These are phyloP conservation scores for Penicillium occitanis DNA, from an alignment of 2,329 filamentous ascomycete species.

Conservation along the genomic window DNA sequence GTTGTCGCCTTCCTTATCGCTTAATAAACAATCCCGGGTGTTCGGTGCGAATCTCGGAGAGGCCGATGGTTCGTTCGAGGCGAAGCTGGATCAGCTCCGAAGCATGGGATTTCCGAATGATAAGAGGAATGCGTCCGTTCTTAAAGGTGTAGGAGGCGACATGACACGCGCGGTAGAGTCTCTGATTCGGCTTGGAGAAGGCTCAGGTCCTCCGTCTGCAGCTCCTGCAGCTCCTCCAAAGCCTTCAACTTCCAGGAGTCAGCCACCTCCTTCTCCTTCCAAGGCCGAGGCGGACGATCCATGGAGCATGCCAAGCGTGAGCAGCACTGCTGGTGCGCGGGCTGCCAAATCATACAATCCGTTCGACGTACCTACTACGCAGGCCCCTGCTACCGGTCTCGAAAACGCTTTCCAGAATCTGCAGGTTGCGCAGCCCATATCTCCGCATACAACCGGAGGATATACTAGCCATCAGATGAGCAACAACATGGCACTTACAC, in stretches of 20 bases:
- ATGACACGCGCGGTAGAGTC: slow-evolving; percentile 83
- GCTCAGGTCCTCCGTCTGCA: slow-evolving; percentile 45
- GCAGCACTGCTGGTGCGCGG: slow-evolving; percentile 13
- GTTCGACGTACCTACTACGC: slow-evolving; percentile 54
- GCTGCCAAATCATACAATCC: slow-evolving; percentile 61
- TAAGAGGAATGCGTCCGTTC: slow-evolving; percentile 73
- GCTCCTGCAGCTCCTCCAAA: slow-evolving; percentile 55
- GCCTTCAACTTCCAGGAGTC: slow-evolving; percentile 32
- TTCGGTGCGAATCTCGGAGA: slow-evolving; percentile 68
- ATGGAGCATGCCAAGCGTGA: slow-evolving; percentile 29
- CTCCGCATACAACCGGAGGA: slow-evolving; percentile 73
- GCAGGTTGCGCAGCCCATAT: slow-evolving; percentile 68
- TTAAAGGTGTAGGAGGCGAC: slow-evolving; percentile 81
- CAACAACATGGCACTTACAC: slow-evolving; percentile 40
- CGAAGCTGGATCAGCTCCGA: slow-evolving; percentile 72
- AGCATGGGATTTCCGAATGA: slow-evolving; percentile 93
- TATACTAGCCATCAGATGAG: slow-evolving; percentile 47
- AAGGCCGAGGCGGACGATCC: slow-evolving; percentile 68
- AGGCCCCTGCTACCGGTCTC: slow-evolving; percentile 40
- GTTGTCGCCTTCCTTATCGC: slow-evolving; percentile 30
- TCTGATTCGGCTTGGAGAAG: slow-evolving; percentile 78
- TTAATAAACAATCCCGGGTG: slow-evolving; percentile 39
- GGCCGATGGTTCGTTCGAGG: slow-evolving; percentile 57
- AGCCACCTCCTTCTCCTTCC: slow-evolving; percentile 25
- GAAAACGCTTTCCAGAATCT: slow-evolving; percentile 74